Evolutionary conservation across 495 filamentous ascomycete genomes (phyloP).

Genomic region (Jackrogersella minutella): DNA sequence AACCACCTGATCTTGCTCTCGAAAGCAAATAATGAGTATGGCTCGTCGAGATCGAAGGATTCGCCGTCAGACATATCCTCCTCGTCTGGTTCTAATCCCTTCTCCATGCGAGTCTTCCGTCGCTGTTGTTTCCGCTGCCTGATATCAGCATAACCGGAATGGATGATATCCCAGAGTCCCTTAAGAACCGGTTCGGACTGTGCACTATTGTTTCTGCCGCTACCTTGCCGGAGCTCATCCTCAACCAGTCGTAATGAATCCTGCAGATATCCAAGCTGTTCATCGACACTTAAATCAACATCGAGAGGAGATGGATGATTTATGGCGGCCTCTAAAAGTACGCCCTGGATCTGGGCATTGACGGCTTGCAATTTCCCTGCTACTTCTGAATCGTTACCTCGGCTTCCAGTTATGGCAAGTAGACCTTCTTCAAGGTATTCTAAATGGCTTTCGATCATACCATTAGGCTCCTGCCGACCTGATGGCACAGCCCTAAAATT

Average conservation of each 20-base stretch:
- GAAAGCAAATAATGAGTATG: conserved; percentile 73
- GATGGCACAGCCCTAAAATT: conserved; percentile 47
- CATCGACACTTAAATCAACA: conserved; percentile 39
- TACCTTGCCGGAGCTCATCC: conserved; percentile 44
- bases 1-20: conserved; percentile 80
- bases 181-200: conserved; percentile 68
- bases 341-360: conserved; percentile 43
- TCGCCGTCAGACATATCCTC: conserved; percentile 60
- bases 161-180: conserved; percentile 77
- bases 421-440: conserved; percentile 53
- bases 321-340: conserved; percentile 42
- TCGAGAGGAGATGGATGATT: conserved; percentile 41
- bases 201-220: conserved; percentile 52
- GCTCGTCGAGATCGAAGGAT: conserved; percentile 57
- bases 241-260: conserved; percentile 44
- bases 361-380: conserved; percentile 45
- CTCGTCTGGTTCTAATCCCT: conserved; percentile 53
- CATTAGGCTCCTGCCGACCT: conserved; percentile 51
- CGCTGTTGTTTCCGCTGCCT: conserved; percentile 61
- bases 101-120: conserved; percentile 54
- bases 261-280: conserved; percentile 55
- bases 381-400: conserved; percentile 34
- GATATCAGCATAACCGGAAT: conserved; percentile 67
- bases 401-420: conserved; percentile 42
- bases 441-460: conserved; percentile 51